A percentile compares a stretch with the other conserved stretches of the same genome.
Conservation (phyloP, 305 asterid species). For the Solanum hybrid region DNA sequence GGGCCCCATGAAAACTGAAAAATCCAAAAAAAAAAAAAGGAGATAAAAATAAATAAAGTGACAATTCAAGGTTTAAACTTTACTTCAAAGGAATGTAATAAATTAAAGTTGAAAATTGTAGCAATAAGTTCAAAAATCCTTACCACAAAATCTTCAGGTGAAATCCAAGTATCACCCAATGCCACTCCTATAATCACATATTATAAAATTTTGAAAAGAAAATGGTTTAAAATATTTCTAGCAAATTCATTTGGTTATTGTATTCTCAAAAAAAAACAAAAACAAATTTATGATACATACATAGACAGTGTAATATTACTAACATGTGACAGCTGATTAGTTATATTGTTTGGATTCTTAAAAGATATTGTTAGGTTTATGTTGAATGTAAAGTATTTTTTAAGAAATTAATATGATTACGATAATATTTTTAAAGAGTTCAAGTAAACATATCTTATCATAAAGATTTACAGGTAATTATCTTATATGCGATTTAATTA, state of each 20-base stretch:
- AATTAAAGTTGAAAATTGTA: not conserved
- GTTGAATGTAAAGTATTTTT: no score
- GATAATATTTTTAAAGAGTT: no score
- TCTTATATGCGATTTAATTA: not conserved
- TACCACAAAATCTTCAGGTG: constrained; percentile 94
- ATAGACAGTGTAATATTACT: not conserved
- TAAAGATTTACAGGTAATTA: not conserved
- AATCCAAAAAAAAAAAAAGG: not conserved
- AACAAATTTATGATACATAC: no score
- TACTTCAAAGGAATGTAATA: not conserved
- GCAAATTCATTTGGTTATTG: not conserved
- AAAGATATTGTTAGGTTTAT: not conserved
- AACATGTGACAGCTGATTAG: not conserved
- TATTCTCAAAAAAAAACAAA: not conserved
- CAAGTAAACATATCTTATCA: no score
- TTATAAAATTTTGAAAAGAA: not conserved
- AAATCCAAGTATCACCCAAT: constrained; percentile 85
- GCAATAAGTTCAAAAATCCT: not conserved
- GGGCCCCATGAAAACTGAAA: constrained; percentile 94
- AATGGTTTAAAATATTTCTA: not conserved
- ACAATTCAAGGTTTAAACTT: not conserved
- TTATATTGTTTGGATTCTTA: not conserved
- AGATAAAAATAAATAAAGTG: not conserved
- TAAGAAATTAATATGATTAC: no score
- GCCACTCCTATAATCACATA: constrained; percentile 49